Conservation (phyloP, 2,329 filamentous ascomycete genomes). For the Paraconiothyrium brasiliense region DNA sequence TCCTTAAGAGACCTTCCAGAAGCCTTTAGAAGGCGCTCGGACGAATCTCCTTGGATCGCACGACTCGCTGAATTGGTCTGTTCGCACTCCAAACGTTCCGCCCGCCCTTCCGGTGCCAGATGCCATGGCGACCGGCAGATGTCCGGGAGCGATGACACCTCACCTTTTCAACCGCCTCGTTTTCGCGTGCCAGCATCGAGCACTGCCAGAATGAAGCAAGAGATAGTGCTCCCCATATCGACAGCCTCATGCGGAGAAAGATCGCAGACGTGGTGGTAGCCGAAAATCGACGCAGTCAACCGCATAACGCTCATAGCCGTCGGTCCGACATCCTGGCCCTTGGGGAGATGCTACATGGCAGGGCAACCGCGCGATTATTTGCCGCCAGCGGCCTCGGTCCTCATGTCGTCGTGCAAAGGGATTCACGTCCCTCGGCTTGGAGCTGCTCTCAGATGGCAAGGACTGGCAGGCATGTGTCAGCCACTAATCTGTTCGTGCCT, state of each 20-base stretch:
- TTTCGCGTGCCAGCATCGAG: constrained; percentile 10
- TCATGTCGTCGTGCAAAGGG: constrained; percentile 29
- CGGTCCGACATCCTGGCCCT: constrained; percentile 29
- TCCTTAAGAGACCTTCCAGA: constrained; percentile 24
- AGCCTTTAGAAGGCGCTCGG: constrained; percentile 45
- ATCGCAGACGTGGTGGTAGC: neutral
- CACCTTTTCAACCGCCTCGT: constrained; percentile 21
- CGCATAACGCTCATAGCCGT: constrained; percentile 28
- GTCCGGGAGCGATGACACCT: constrained; percentile 31
- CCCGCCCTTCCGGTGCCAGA: constrained; percentile 25
- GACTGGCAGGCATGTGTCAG: constrained; percentile 25
- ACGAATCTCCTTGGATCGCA: constrained; percentile 25
- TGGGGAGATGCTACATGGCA: constrained; percentile 30
- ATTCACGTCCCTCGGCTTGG: constrained; percentile 22
- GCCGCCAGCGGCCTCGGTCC: constrained; percentile 23
- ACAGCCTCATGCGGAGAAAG: constrained; percentile 15
- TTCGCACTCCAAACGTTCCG: constrained; percentile 23
- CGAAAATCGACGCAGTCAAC: constrained; percentile 8
- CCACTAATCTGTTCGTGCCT: constrained; percentile 20
- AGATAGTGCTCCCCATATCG: constrained; percentile 7
- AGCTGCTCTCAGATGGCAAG: constrained; percentile 34
- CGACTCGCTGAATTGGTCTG: constrained; percentile 20
- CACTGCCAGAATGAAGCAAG: constrained; percentile 26
- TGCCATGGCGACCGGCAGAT: constrained; percentile 32
- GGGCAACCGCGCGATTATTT: constrained; percentile 23